Evolutionary conservation across 495 filamentous ascomycete species (phyloP).

Genomic region (Eremomyces bilateralis): DNA sequence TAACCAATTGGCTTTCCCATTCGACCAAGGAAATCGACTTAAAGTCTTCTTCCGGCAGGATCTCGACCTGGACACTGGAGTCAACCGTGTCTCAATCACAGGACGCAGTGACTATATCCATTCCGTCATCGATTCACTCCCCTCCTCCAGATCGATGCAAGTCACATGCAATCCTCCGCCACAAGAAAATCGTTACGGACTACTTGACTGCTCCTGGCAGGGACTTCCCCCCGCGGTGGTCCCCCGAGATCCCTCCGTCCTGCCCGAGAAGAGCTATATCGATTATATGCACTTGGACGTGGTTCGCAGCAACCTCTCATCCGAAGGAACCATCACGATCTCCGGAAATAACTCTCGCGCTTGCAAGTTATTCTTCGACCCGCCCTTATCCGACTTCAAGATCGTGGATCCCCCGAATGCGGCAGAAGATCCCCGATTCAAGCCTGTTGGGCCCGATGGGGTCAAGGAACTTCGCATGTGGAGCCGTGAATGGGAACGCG

Average conservation of each 20-base stretch:
- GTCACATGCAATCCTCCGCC: constrained; percentile 27
- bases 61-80: constrained; percentile 52
- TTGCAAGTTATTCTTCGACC: constrained; percentile 44
- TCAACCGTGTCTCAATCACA: constrained; percentile 42
- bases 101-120: constrained; percentile 54
- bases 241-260: constrained; percentile 19
- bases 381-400: constrained; percentile 34
- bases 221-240: constrained; percentile 38
- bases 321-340: constrained; percentile 34
- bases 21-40: constrained; percentile 52
- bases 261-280: constrained; percentile 23
- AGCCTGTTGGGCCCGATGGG: constrained; percentile 29
- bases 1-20: constrained; percentile 76
- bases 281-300: constrained; percentile 45
- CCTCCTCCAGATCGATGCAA: constrained; percentile 41
- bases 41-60: constrained; percentile 76
- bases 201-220: constrained; percentile 47
- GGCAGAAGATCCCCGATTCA: constrained; percentile 32
- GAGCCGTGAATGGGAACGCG: constrained; percentile 50
- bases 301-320: constrained; percentile 14
- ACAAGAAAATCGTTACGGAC: constrained; percentile 18
- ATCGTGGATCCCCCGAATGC: constrained; percentile 39
- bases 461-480: constrained; percentile 39
- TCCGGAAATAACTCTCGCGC: constrained; percentile 43
- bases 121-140: constrained; percentile 41